Percentiles rank a stretch among this genome's conserved stretches.
These are phyloP conservation scores for Butyriboletus loyo DNA, from an alignment of 768 basidiomycete genomes.

Conservation along the genomic window DNA sequence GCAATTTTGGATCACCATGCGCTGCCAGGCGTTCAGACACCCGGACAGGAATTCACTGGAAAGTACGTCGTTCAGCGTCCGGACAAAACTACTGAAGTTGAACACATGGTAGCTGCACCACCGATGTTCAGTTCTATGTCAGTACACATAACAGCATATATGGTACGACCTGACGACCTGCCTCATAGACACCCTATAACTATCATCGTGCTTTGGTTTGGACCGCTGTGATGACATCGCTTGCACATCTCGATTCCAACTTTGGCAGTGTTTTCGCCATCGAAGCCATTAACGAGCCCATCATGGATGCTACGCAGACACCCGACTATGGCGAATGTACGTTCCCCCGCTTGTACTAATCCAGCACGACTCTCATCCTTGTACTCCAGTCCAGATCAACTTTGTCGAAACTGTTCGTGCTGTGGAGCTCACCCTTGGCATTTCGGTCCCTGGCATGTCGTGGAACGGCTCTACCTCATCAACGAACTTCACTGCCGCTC, in stretches of 20 bases:
- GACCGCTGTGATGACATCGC: slow-evolving; percentile 74
- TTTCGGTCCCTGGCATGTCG: slow-evolving; percentile 31
- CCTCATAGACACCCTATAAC: slow-evolving; percentile 54
- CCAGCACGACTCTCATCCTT: background rate
- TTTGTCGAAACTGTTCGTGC: slow-evolving; percentile 68
- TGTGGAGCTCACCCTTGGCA: slow-evolving; percentile 59
- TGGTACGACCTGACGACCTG: background rate
- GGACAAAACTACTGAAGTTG: background rate
- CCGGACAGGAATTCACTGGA: slow-evolving; percentile 67
- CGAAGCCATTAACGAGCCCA: slow-evolving; percentile 76
- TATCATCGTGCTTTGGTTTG: slow-evolving; percentile 78
- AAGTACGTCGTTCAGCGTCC: slow-evolving; percentile 35
- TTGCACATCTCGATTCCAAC: slow-evolving; percentile 65
- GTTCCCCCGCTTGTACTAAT: slow-evolving; percentile 18
- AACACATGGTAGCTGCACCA: slow-evolving; percentile 51
- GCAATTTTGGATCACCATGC: slow-evolving; percentile 72
- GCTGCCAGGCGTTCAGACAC: slow-evolving; percentile 63
- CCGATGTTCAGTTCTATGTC: slow-evolving; percentile 72
- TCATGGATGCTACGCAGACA: slow-evolving; percentile 66
- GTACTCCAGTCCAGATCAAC: slow-evolving; percentile 56
- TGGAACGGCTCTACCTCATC: slow-evolving; percentile 18
- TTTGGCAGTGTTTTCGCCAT: slow-evolving; percentile 68
- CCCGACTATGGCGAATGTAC: slow-evolving; percentile 69
- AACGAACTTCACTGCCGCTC: slow-evolving; percentile 36
- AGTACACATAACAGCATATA: slow-evolving; percentile 14